phyloP scores from a whole-genome alignment of 2,329 filamentous ascomycete species.

The Aaosphaeria arxii region DNA sequence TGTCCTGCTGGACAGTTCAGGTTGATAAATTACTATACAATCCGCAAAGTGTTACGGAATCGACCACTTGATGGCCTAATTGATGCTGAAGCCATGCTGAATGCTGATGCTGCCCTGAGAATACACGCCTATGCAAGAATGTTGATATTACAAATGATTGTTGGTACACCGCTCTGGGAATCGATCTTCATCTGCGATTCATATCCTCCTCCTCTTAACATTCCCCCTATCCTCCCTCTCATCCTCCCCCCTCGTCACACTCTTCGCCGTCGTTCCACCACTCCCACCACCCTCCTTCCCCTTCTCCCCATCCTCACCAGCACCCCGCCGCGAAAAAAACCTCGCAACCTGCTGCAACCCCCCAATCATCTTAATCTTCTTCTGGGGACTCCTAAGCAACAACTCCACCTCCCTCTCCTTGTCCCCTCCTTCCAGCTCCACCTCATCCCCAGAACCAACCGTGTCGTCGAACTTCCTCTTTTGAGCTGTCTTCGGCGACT shows the following conservation, averaged over 20 bases:
- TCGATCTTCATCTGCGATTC: not conserved
- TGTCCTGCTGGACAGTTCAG: no score
- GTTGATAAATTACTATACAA: no score
- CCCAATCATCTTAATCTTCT: not conserved
- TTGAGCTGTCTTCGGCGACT: conserved; percentile 29
- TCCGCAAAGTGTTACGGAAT: no score
- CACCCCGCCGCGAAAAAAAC: not conserved
- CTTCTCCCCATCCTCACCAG: not conserved
- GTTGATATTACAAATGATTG: no score
- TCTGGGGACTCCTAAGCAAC: not conserved
- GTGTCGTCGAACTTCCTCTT: conserved; percentile 30
- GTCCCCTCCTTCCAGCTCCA: conserved; percentile 3
- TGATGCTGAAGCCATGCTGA: no score
- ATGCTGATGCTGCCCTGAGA: no score
- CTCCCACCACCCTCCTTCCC: not conserved
- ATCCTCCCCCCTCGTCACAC: not conserved
- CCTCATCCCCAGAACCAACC: conserved; percentile 16
- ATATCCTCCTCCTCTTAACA: conserved; percentile 1
- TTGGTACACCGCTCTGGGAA: no score
- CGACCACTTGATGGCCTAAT: no score
- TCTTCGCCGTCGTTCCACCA: not conserved
- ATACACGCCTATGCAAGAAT: no score
- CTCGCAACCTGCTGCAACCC: not conserved
- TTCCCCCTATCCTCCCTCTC: not conserved
- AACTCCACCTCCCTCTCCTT: not conserved